phyloP scores from a whole-genome alignment of 1,139 yeast species.

The Lodderomyces jiufengensis region DNA sequence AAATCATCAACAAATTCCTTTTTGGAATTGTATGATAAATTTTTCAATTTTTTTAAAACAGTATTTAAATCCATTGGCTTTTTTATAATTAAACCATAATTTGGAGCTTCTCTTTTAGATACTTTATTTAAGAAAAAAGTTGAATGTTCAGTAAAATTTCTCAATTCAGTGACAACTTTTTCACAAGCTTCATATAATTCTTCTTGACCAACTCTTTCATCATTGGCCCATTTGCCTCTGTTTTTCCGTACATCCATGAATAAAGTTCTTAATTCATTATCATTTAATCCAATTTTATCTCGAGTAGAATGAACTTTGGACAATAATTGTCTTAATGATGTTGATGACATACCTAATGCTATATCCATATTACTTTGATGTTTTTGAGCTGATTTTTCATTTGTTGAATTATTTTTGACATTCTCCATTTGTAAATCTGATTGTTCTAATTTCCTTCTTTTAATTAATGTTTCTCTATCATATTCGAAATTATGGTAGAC shows the following conservation, averaged over 20 bases:
- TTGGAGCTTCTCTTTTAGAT: conserved; percentile 95
- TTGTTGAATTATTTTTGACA: conserved; percentile 7
- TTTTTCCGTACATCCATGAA: conserved; percentile 92
- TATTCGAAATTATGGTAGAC: conserved; percentile 83
- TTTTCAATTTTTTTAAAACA: conserved; percentile 82
- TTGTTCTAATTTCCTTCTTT: conserved; percentile 74
- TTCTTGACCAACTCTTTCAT: conserved; percentile 93
- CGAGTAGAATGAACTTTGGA: conserved; percentile 76
- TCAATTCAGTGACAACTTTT: conserved; percentile 81
- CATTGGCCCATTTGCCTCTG: conserved; percentile 96
- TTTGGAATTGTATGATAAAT: conserved; percentile 76
- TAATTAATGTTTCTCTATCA: conserved; percentile 73
- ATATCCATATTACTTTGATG: conserved; percentile 13
- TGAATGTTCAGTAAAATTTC: conserved; percentile 94
- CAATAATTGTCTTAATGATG: conserved; percentile 77
- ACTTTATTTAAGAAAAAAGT: conserved; percentile 94
- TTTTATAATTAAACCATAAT: conserved; percentile 84
- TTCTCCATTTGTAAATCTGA: conserved; percentile 69
- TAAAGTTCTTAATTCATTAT: conserved; percentile 76
- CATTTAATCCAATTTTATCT: conserved; percentile 72
- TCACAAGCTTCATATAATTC: conserved; percentile 97
- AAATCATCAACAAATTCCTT: conserved; percentile 89
- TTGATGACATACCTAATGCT: conserved; percentile 56
- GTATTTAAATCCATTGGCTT: conserved; percentile 97
- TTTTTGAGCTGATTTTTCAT: conserved; percentile 7